These are phyloP conservation scores for Pleurotus pulmonarius DNA, from an alignment of 768 basidiomycete species.

Conservation along the genomic window DNA sequence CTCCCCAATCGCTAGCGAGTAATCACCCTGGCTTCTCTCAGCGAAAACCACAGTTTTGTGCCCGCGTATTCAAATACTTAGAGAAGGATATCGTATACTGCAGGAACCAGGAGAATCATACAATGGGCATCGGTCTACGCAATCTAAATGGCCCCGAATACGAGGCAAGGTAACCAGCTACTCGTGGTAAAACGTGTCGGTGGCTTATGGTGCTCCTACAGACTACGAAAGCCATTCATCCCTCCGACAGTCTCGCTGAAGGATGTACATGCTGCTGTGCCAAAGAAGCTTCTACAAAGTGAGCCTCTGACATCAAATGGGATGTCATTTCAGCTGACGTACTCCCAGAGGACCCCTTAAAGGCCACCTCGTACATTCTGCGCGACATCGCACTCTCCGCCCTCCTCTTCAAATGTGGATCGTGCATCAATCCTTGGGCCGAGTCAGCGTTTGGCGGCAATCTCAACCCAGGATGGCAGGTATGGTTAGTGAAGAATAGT, in stretches of 20 bases:
- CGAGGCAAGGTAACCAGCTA: conserved; percentile 27
- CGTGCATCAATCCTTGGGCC: conserved; percentile 37
- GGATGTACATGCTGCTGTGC: conserved; percentile 52
- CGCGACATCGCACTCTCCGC: conserved; percentile 41
- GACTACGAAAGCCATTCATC: conserved; percentile 41
- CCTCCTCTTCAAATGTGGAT: conserved; percentile 40
- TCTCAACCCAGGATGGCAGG: conserved; percentile 26
- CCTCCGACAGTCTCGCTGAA: conserved; percentile 49
- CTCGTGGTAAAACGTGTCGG: background rate
- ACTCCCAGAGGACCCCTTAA: conserved; percentile 29
- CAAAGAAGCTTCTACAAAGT: conserved; percentile 45
- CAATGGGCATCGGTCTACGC: background rate
- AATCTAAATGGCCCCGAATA: conserved; percentile 36
- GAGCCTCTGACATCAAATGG: conserved; percentile 9
- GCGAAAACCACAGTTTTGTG: no score
- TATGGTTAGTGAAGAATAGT: conserved; percentile 22
- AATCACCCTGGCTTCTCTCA: no score
- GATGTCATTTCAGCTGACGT: no score
- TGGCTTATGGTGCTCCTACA: conserved; percentile 10
- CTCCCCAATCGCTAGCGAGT: no score
- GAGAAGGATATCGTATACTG: no score
- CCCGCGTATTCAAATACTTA: no score
- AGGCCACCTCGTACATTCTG: conserved; percentile 36
- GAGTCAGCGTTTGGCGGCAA: conserved; percentile 34
- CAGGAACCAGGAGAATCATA: no score